phyloP scores from a whole-genome alignment of 2,329 filamentous ascomycete genomes.

The Colletotrichum sp. region DNA sequence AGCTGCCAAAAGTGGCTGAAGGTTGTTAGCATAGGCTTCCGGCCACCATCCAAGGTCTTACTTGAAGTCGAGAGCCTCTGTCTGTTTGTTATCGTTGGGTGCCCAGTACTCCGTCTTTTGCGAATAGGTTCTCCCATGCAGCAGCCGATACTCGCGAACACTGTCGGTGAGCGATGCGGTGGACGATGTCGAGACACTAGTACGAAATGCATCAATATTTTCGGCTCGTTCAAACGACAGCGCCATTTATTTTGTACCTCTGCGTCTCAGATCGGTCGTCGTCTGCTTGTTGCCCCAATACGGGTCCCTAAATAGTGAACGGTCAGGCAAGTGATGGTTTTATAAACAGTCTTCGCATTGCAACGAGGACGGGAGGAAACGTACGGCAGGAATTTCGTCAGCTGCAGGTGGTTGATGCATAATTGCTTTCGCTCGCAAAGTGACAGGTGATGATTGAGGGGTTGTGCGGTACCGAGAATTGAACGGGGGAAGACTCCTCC shows the following conservation, averaged over 20 bases:
- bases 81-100: conserved; percentile 3
- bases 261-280: background rate
- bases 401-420: background rate
- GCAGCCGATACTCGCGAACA: background rate
- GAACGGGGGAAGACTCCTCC: background rate
- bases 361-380: too few species aligned
- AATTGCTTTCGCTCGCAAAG: background rate
- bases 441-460: background rate
- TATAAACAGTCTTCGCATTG: too few species aligned
- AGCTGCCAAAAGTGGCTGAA: background rate
- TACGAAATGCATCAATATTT: too few species aligned
- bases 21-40: background rate
- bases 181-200: background rate
- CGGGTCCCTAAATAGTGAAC: too few species aligned
- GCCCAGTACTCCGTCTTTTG: conserved; percentile 9
- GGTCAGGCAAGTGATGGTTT: too few species aligned
- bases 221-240: background rate
- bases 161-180: background rate
- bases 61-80: conserved; percentile 8
- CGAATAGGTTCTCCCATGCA: conserved; percentile 5
- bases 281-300: too few species aligned
- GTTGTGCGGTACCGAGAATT: background rate
- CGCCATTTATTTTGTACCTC: background rate
- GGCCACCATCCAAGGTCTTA: background rate
- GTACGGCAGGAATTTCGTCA: too few species aligned